A percentile compares a stretch with the other conserved stretches of the same genome.
These are phyloP conservation scores for Pichia sp. DNA, from an alignment of 1,139 yeast genomes.

Conservation along the genomic window DNA sequence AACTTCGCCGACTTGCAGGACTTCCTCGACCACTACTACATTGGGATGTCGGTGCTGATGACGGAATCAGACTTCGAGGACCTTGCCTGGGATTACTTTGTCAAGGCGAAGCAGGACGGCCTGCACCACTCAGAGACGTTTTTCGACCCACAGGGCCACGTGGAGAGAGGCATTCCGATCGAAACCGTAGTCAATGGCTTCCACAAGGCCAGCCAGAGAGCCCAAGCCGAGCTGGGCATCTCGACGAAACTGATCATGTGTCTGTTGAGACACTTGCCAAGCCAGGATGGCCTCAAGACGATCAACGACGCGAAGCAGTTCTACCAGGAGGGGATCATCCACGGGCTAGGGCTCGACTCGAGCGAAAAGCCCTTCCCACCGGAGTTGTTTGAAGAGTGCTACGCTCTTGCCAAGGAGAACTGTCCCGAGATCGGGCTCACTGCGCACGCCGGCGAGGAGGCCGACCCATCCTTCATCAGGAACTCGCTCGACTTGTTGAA, in stretches of 20 bases:
- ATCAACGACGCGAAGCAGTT: slow-evolving; percentile 48
- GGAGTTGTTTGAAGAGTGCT: slow-evolving; percentile 58
- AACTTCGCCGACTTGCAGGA: slow-evolving; percentile 66
- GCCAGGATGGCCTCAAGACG: slow-evolving; percentile 51
- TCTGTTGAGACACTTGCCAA: slow-evolving; percentile 66
- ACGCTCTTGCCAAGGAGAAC: slow-evolving; percentile 39
- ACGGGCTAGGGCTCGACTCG: slow-evolving; percentile 74
- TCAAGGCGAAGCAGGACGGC: slow-evolving; percentile 57
- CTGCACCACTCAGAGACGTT: slow-evolving; percentile 55
- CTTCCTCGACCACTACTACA: slow-evolving; percentile 70
- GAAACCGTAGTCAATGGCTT: slow-evolving; percentile 63
- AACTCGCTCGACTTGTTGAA: slow-evolving; percentile 54
- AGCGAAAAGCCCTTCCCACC: slow-evolving; percentile 76
- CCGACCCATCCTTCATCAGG: slow-evolving; percentile 59
- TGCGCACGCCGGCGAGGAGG: slow-evolving; percentile 89
- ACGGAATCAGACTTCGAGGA: slow-evolving; percentile 66
- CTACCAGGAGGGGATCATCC: slow-evolving; percentile 52
- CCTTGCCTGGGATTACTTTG: slow-evolving; percentile 69
- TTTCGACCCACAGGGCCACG: slow-evolving; percentile 82
- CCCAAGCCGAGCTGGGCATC: slow-evolving; percentile 53
- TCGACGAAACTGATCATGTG: slow-evolving; percentile 75
- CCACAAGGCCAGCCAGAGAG: slow-evolving; percentile 56
- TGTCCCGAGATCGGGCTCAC: slow-evolving; percentile 57
- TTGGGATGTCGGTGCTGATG: slow-evolving; percentile 69
- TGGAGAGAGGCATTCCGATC: slow-evolving; percentile 57